Conservation (phyloP, 306 rosid species). For the Medicago lupulina region DNA sequence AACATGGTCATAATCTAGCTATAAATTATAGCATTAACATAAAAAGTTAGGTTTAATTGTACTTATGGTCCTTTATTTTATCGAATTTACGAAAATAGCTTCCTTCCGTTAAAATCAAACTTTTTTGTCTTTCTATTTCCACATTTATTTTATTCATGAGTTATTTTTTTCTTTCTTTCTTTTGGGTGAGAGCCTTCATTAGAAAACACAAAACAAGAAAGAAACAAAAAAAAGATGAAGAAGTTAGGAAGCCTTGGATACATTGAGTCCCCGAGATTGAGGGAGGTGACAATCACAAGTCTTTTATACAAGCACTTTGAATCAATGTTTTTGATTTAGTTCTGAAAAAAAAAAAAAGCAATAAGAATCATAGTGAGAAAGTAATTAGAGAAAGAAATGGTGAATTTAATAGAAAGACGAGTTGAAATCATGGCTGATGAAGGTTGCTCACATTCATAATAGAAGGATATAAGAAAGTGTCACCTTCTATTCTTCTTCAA, state of each 20-base stretch:
- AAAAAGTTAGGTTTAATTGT: too few species aligned
- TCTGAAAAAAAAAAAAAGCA: conserved; percentile 14
- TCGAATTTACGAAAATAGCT: too few species aligned
- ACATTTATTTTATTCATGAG: too few species aligned
- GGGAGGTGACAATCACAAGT: not conserved
- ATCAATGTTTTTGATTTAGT: not conserved
- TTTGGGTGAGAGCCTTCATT: not conserved
- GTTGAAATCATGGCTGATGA: not conserved
- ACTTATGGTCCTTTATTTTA: too few species aligned
- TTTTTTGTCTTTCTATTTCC: too few species aligned
- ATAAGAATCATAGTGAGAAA: not conserved
- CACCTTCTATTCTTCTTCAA: conserved; percentile 1
- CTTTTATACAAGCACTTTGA: not conserved
- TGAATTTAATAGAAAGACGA: conserved; percentile 1
- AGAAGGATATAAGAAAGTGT: conserved; percentile 12
- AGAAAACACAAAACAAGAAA: not conserved
- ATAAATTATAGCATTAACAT: not conserved
- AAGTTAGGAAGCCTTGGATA: conserved; percentile 7
- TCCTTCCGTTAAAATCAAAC: too few species aligned
- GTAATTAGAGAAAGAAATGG: not conserved
- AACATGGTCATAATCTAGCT: not conserved
- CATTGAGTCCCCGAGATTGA: conserved; percentile 47
- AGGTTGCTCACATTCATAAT: not conserved
- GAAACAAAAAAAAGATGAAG: not conserved
- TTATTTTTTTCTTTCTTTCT: too few species aligned